Base-by-base conservation (phyloP, 352 stramenopile species). In the Phytophthora melonis region DNA sequence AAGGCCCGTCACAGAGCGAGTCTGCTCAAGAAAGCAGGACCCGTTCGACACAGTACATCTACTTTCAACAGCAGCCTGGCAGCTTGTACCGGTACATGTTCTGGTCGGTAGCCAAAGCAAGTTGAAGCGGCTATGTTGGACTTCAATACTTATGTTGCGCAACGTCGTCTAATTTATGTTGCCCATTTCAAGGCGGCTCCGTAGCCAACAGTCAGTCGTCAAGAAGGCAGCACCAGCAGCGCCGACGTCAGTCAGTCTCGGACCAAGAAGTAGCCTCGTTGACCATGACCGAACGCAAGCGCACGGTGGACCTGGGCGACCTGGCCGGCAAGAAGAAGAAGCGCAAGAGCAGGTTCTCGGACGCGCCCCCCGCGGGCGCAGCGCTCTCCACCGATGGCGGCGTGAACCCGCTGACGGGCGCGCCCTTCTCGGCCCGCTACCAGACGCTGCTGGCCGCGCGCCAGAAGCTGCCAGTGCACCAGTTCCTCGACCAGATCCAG, bases 381-480 rank as follows among this genome's bases (percentile, higher is more conserved):
- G 23, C 23, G 23, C 23, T 27, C 23, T 23, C 36, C 11, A 47
- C 66, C 14, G 18, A 45, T 53, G 27, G 18, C 19, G 56, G 50
- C 45, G 49, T 90, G n/a, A 99, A 99, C 81, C 96, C 97, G 10
- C 92, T 98, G 67, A 99, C 94, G 5, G 84, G 86, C 23, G 54
- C 64, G 19, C 76, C 89, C 3, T 99, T 98, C 83, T 98, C 93
- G 9, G 63, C 83, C 4, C 88, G 89, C 21, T 99, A 99, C 78
- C 83, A 94, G 53, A 88, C 94, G 58, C 91, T 99, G 64, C 80
- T 99, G 55, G 89, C 89, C 56, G 87, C 91, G 30, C 86, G 98
- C 34, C 98, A 99, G 74, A 98, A 98, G 75, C 89, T 99, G 50
- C 98, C 98, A 0, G 97, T 99, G 39, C 99, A 97, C 84, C 83